Evolutionary conservation across 192 early-diverging fungal species (phyloP).

Genomic region (Coemansia sp.): DNA sequence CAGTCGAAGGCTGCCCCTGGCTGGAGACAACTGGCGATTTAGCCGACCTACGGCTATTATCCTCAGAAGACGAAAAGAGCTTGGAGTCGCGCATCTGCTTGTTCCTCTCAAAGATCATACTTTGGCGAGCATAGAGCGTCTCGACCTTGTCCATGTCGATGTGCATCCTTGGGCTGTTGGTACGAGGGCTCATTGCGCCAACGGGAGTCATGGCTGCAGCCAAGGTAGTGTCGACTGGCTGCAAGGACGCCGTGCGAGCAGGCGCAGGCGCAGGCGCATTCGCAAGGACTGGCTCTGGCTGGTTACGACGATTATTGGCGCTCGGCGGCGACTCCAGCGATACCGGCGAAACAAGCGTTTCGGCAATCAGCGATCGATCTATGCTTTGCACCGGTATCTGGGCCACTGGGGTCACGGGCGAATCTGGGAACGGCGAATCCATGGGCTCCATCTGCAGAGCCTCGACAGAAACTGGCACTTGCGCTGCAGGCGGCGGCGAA

Average conservation of each 20-base stretch:
- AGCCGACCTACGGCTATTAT: too few species aligned
- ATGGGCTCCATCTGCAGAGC: slow-evolving; percentile 34
- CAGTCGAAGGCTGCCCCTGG: too few species aligned
- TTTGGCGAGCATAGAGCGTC: slow-evolving; percentile 35
- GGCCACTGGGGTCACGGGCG: slow-evolving; percentile 20
- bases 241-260: background rate
- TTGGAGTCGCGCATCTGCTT: slow-evolving; percentile 25
- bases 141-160: slow-evolving; percentile 52
- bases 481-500: background rate
- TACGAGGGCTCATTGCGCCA: slow-evolving; percentile 33
- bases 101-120: slow-evolving; percentile 43
- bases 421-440: slow-evolving; percentile 18
- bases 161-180: slow-evolving; percentile 31
- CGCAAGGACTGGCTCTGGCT: background rate
- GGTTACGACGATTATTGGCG: background rate
- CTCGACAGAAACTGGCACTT: background rate
- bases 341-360: slow-evolving; percentile 19
- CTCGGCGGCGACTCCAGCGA: slow-evolving; percentile 14
- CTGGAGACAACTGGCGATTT: too few species aligned
- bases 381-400: background rate
- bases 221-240: slow-evolving; percentile 1
- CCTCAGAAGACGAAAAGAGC: background rate
- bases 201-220: slow-evolving; percentile 8
- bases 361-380: slow-evolving; percentile 2
- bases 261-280: background rate